Conservation (phyloP, 192 early-diverging fungal species). For the Coemansia reversa region DNA sequence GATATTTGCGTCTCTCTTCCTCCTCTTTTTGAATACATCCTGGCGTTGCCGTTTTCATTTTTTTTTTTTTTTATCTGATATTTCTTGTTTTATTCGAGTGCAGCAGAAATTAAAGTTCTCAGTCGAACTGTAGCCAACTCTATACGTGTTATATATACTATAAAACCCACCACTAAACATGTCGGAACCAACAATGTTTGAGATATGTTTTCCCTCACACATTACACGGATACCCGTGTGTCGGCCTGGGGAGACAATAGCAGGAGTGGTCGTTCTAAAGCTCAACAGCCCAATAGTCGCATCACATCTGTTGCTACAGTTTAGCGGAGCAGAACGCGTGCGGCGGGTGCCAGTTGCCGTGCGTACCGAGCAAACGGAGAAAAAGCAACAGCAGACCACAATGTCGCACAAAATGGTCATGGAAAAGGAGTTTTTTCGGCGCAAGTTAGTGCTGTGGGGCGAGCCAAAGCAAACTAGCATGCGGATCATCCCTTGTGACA, state of each 20-base stretch:
- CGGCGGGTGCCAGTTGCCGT: slow-evolving; percentile 42
- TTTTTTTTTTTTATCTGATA: slow-evolving; percentile 6
- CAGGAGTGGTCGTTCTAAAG: slow-evolving; percentile 51
- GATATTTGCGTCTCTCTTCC: slow-evolving; percentile 1
- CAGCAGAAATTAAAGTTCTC: neutral
- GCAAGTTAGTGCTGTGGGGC: slow-evolving; percentile 53
- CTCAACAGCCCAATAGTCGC: slow-evolving; percentile 44
- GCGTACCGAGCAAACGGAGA: slow-evolving; percentile 24
- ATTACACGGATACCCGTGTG: slow-evolving; percentile 48
- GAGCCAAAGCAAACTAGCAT: slow-evolving; percentile 28
- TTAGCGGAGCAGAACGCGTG: slow-evolving; percentile 53
- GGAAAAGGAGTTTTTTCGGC: slow-evolving; percentile 56
- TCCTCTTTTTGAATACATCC: neutral
- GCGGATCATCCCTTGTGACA: slow-evolving; percentile 32
- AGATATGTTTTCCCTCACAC: slow-evolving; percentile 55
- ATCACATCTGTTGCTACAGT: slow-evolving; percentile 43
- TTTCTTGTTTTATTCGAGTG: neutral
- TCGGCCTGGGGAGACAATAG: slow-evolving; percentile 49
- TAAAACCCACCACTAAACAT: slow-evolving; percentile 17
- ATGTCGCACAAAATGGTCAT: slow-evolving; percentile 51
- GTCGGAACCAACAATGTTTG: slow-evolving; percentile 48
- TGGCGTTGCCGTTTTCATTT: slow-evolving; percentile 2
- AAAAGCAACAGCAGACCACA: slow-evolving; percentile 39
- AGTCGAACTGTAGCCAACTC: neutral
- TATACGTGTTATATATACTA: neutral